Evolutionary conservation across 1,284 basidiomycete species (phyloP), one percentile per base, ranked within the genome.

Genomic region (Cryptococcus hybrid): DNA sequence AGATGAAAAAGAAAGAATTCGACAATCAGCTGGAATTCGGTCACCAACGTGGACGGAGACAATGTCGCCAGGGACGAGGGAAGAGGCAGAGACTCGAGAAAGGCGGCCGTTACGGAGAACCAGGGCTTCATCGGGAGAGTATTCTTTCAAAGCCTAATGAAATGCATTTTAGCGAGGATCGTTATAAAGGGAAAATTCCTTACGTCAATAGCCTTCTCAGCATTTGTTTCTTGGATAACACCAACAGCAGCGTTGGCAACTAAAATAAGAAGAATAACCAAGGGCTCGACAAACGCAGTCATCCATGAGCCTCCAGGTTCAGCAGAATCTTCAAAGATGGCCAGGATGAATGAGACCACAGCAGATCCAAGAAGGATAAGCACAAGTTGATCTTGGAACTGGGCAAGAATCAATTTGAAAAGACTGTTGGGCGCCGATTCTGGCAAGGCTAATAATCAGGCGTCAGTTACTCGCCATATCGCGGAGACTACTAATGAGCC

Each of bases 311-410:
- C 82, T 58, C 86, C 84, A n/a, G 81, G 82, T 56, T 78, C 75
- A 0, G 64, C 54, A 9, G 85, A 82, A 62, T 86, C 86, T 73
- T 97, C 93, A 58, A 96, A 82, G 42, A 94, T 78, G 7, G 93
- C 93, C 37, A 97, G 82, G 9, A 92, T 81, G 73, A 96, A 93
- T 2, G 92, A 96, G 61, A 96, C 84, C 51, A 90, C 86, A 12
- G 93, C 93, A 5, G 92, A 95, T 2, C 84, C 91, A 46, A 97
- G 87, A 34, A 97, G 84, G 71, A 97, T 96, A 60, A 97, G 86
- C 24, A 95, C 93, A 30, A 97, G 86, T 78, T 94, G 91, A 79
- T 97, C 93, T 81, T 96, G 89, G 83, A 99, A 99, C 80, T 99
- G 95, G 67, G 95, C 93, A 18, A 99, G 83, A 60, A 99, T 90